These are phyloP conservation scores for Daldinia grandis DNA, from an alignment of 495 filamentous ascomycete genomes.

Conservation along the genomic window DNA sequence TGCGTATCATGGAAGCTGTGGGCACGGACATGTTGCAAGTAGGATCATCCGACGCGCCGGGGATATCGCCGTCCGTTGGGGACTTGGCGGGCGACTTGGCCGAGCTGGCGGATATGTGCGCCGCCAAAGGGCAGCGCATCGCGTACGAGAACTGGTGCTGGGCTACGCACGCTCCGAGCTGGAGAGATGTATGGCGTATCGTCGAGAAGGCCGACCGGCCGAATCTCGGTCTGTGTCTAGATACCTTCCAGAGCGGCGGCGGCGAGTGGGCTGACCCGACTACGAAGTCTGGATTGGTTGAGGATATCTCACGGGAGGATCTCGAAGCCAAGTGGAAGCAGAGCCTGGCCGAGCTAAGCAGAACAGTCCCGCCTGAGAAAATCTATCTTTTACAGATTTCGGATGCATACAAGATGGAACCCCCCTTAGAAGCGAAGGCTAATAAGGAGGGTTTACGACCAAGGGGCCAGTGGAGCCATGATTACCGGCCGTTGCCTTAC, in stretches of 20 bases:
- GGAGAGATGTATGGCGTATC: slow-evolving; percentile 74
- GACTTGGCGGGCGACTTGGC: slow-evolving; percentile 68
- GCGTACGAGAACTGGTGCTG: slow-evolving; percentile 91
- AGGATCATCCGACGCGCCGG: slow-evolving; percentile 72
- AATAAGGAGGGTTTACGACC: slow-evolving; percentile 61
- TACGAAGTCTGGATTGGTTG: slow-evolving; percentile 67
- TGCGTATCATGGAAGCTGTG: slow-evolving; percentile 73
- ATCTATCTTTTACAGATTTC: slow-evolving; percentile 81
- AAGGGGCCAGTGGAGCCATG: slow-evolving; percentile 75
- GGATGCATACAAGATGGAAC: slow-evolving; percentile 73
- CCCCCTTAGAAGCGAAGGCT: slow-evolving; percentile 58
- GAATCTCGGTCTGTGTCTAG: slow-evolving; percentile 80
- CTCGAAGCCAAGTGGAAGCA: slow-evolving; percentile 59
- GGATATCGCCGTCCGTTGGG: slow-evolving; percentile 57
- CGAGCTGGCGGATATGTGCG: slow-evolving; percentile 70
- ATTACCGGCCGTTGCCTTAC: slow-evolving; percentile 74
- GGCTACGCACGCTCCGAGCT: slow-evolving; percentile 74
- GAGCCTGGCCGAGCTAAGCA: slow-evolving; percentile 63
- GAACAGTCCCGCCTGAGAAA: slow-evolving; percentile 70
- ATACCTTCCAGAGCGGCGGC: slow-evolving; percentile 83
- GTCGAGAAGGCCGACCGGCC: slow-evolving; percentile 65
- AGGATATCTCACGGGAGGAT: slow-evolving; percentile 47
- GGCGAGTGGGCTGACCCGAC: slow-evolving; percentile 82
- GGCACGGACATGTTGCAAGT: slow-evolving; percentile 82
- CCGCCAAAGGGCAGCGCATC: slow-evolving; percentile 62